Conservation (phyloP, 441 rosid genomes). For the Euphorbia corollata region DNA sequence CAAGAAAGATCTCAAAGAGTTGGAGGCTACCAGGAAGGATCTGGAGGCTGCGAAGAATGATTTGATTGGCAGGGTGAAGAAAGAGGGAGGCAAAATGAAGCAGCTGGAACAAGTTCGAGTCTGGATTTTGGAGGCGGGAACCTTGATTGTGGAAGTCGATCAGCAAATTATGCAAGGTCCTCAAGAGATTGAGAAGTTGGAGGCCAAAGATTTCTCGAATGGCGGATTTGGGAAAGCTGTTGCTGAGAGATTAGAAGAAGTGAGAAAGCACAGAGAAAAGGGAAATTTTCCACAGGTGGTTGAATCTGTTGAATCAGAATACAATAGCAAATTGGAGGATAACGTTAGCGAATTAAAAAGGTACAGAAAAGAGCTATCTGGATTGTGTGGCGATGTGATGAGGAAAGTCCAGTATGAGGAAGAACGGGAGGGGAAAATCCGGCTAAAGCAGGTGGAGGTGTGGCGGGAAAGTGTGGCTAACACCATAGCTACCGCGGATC, state of each 20-base stretch:
- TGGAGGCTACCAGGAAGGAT: not conserved
- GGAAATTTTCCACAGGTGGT: not conserved
- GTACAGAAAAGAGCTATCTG: not conserved
- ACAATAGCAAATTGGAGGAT: not conserved
- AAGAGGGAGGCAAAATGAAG: constrained; percentile 4
- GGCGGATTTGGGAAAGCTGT: not conserved
- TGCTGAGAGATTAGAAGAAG: not conserved
- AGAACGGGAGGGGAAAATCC: not conserved
- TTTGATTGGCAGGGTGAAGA: not conserved
- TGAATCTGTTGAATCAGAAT: not conserved
- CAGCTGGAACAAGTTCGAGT: constrained; percentile 8
- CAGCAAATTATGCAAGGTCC: not conserved
- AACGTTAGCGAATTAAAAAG: not conserved
- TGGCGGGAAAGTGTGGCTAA: not conserved
- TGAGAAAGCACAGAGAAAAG: not conserved
- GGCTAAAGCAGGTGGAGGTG: not conserved
- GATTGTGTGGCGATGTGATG: not conserved
- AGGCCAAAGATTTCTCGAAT: not conserved
- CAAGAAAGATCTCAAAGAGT: constrained; percentile 4
- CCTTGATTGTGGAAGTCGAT: not conserved
- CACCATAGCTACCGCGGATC: not conserved
- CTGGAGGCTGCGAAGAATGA: not conserved
- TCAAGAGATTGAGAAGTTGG: not conserved
- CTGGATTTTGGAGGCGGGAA: constrained; percentile 4
- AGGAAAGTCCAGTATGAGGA: not conserved